Evolutionary conservation across 2,329 filamentous ascomycete species (phyloP), one percentile per base, ranked within the genome.

Genomic region (Penicillium sp.): DNA sequence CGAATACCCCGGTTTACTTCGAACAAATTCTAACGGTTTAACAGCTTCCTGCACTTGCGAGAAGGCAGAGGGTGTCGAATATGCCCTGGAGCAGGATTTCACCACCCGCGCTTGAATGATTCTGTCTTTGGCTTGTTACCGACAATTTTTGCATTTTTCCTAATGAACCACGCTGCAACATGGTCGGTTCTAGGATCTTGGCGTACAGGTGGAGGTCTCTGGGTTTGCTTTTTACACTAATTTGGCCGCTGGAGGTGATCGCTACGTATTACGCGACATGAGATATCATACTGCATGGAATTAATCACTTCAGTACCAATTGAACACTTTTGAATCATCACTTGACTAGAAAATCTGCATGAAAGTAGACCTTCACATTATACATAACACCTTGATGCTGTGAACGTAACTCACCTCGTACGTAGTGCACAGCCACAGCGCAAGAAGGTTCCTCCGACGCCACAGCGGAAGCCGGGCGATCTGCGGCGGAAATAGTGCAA

Each of bases 1-100:
- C 10, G 16, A 4, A 26, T 7, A 5, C 5, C 7, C 24, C 24
- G 6, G 1, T 26, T 26, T 26, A 26, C 24, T 7, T 5, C 24
- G 24, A 26, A 7, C 24, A 26, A 26, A 24, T 45, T 29, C 57
- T 66, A 45, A 65, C 46, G 15, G 23, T 9, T 13, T 13, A 24
- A 41, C 54, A 86, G 85, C 78, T 68, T 85, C 81, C 23, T 94
- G 90, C 76, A 94, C 88, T n/a, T 96, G 91, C 70, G 87, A 90
- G 73, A 92, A 89, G 71, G 83, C 83, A 16, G 70, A 81, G 45
- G 81, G 82, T 60, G 81, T 84, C 49, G 82, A 82, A 36, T 79
- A 80, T 53, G 83, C 87, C 60, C 43, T 73, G 62, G 92, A 96
- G 83, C 89, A 82, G 45, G 92, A 96, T 74, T 96, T 96, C 69